Base-by-base conservation (phyloP, 306 rosid species). In the Cicer yamashitae region DNA sequence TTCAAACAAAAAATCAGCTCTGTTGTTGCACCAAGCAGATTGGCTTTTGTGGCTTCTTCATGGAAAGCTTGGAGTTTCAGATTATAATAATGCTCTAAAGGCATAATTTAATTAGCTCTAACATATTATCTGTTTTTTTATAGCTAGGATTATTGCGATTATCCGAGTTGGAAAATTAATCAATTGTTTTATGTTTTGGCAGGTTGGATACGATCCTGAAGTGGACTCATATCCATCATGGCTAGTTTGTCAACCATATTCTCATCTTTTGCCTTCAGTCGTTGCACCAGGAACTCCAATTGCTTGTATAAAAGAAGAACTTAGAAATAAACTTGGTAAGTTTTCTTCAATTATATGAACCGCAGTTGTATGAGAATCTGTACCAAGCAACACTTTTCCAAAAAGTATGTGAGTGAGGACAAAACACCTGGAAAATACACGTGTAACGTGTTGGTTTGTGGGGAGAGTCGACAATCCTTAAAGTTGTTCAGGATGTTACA, bases 181-280 rank as follows among this genome's bases (percentile, higher is more conserved):
- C 74, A 34, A 0, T 73, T 43, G 44, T 74, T 71, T 77, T 46
- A 43, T 80, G 68, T 80, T 77, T 68, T 78, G 47, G 47, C 84
- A 93, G 98, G 97, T 91, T 70, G 98, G 98, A 58, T 93, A 94
- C 81, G 98, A 94, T 89, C 97, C 98, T 57, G 97, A 85, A 82
- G 76, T 83, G 59, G 98, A 89, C 11, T 81, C 98, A 20, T 91
- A 91, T 79, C 96, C 98, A 63, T 73, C 87, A 18, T 94, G 98
- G 98, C 82, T 94, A 75, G 86, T 87, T 8, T 84, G 72, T 72
- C 98, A 89, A 73, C 87, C 96, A 9, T 89, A 88, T 86, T 86
- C 92, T 30, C 86, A 84, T 77, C 86, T 93, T 51, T 83, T 93
- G 43, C 98, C 98, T 76, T 80, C 89, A 20, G 91, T 93, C n/a